Evolutionary conservation across 1,284 basidiomycete species (phyloP).

Genomic region (Cystobasidiaceae sp.): DNA sequence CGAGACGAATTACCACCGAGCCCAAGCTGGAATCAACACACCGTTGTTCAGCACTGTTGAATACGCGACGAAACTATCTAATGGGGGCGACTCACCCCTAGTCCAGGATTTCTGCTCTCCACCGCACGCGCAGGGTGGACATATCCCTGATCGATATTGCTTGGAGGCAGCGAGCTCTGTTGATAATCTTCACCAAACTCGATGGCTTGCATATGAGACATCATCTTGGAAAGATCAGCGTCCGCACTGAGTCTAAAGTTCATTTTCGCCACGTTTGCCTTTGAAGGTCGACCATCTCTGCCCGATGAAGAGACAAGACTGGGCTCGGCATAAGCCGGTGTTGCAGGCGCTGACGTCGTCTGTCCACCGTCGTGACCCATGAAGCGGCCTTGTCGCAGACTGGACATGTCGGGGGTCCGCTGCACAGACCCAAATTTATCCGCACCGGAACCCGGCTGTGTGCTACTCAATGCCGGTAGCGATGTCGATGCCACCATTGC

Average conservation of each 20-base stretch:
- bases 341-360: conserved; percentile 18
- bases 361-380: conserved; percentile 5
- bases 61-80: too few relatives aligned
- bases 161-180: not conserved
- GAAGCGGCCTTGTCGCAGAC: not conserved
- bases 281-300: conserved; percentile 10
- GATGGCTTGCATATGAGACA: conserved; percentile 30
- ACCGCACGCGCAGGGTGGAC: conserved; percentile 2
- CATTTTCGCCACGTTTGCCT: conserved; percentile 13
- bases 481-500: conserved; percentile 3
- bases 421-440: not conserved
- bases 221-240: conserved; percentile 22
- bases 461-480: not conserved
- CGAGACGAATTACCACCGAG: too few relatives aligned
- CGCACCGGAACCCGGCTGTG: not conserved
- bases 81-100: not conserved
- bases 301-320: conserved; percentile 20
- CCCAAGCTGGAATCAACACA: too few relatives aligned
- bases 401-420: conserved; percentile 15
- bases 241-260: conserved; percentile 29
- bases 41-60: too few relatives aligned
- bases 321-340: conserved; percentile 13
- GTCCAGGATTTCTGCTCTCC: not conserved
- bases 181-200: conserved; percentile 15
- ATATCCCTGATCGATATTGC: conserved; percentile 1